A percentile compares a stretch with the other conserved stretches of the same genome.
Conservation (phyloP, 192 early-diverging fungal species). For the Linnemannia hyalina region DNA sequence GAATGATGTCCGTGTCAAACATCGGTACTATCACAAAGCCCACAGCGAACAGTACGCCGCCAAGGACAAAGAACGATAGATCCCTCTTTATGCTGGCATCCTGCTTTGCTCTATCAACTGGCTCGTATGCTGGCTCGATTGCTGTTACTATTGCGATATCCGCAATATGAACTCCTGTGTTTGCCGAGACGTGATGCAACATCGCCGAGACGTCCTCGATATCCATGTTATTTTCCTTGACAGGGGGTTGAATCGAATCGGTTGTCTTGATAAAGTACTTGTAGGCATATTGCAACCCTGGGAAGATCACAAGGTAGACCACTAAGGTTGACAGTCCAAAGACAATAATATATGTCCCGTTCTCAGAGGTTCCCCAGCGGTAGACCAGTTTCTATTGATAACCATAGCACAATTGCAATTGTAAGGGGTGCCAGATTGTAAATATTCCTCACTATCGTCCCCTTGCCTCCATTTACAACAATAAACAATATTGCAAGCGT, state of each 20-base stretch:
- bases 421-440: neutral
- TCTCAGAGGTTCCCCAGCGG: neutral
- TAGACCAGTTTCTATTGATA: conserved; percentile 16
- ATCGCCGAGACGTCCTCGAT: neutral
- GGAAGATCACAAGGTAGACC: conserved; percentile 19
- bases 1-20: neutral
- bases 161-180: neutral
- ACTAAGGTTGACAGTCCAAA: neutral
- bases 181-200: neutral
- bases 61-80: conserved; percentile 1
- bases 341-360: neutral
- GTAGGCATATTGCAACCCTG: conserved; percentile 5
- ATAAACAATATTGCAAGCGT: neutral
- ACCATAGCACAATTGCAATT: too few relatives aligned
- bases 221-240: too few relatives aligned
- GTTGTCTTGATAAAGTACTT: neutral
- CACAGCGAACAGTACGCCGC: neutral
- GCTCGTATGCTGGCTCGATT: neutral
- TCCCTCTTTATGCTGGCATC: neutral
- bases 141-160: neutral
- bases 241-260: neutral
- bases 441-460: neutral
- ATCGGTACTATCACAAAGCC: conserved; percentile 21
- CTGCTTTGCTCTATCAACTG: neutral
- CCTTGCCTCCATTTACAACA: neutral